A percentile compares a stretch with the other conserved stretches of the same genome.
phyloP scores from a whole-genome alignment of 257 asterid genomes.

The Schizonepeta tenuifolia region DNA sequence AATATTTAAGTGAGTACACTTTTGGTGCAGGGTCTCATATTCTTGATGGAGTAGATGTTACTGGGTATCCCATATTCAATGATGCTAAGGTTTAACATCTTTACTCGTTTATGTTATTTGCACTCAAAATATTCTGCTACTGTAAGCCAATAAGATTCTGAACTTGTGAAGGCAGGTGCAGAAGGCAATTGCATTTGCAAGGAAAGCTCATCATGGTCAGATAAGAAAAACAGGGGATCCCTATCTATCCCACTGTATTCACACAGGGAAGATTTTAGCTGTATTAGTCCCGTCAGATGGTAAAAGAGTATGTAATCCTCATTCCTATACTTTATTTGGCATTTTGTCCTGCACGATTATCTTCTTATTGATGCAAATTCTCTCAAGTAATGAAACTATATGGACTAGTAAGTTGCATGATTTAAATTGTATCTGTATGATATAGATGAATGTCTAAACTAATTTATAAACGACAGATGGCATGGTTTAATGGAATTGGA shows the following conservation, averaged over 20 bases:
- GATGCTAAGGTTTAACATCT: conserved; percentile 82
- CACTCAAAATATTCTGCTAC: conserved; percentile 32
- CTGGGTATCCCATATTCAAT: conserved; percentile 79
- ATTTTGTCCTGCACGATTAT: conserved; percentile 19
- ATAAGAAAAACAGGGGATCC: conserved; percentile 96
- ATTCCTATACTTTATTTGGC: conserved; percentile 18
- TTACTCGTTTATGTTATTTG: conserved; percentile 43
- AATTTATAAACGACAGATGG: not conserved
- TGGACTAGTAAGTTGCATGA: conserved; percentile 9
- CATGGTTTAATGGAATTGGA: conserved; percentile 9
- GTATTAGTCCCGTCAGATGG: conserved; percentile 83
- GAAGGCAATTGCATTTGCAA: conserved; percentile 92
- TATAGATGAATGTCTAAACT: conserved; percentile 16
- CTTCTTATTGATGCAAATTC: conserved; percentile 18
- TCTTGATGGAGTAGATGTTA: conserved; percentile 92
- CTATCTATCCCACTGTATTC: conserved; percentile 90
- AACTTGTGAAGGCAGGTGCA: conserved; percentile 95
- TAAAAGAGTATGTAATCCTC: conserved; percentile 61
- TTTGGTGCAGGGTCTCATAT: conserved; percentile 73
- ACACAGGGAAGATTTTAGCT: conserved; percentile 86
- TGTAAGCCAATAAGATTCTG: conserved; percentile 48
- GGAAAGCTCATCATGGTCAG: conserved; percentile 94
- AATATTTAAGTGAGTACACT: conserved; percentile 28
- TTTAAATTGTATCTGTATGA: conserved; percentile 3
- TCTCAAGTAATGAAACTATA: conserved; percentile 4